These are phyloP conservation scores for Nannochloris sp. DNA, from an alignment of 139 green algal genomes.

Conservation along the genomic window DNA sequence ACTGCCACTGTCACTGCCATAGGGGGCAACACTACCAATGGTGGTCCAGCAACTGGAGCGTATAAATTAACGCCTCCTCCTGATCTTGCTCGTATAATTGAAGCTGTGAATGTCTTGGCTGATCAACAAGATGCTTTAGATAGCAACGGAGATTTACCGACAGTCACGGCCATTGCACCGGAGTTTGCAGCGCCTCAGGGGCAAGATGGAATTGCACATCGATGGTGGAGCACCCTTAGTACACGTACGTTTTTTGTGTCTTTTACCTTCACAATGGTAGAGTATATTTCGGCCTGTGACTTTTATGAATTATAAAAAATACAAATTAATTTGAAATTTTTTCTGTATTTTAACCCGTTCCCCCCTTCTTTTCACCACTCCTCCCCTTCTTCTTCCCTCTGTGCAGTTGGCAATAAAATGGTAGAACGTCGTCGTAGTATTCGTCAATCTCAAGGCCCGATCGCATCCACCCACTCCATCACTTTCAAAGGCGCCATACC, in stretches of 20 bases:
- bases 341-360: slow-evolving; percentile 1
- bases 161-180: neutral
- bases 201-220: slow-evolving; percentile 4
- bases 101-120: neutral
- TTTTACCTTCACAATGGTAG: too few species aligned
- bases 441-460: neutral
- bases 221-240: slow-evolving; percentile 5
- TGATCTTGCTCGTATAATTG: neutral
- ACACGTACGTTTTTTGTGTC: neutral
- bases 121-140: neutral
- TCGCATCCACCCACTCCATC: neutral
- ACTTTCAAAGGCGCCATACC: neutral
- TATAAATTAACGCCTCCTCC: neutral
- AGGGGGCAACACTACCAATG: neutral
- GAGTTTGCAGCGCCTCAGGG: neutral
- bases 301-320: slow-evolving; percentile 1
- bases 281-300: too few species aligned
- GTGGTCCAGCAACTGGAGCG: neutral
- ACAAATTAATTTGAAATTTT: neutral
- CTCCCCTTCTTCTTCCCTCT: too few species aligned
- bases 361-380: too few species aligned
- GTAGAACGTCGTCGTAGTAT: too few species aligned
- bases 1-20: too few species aligned
- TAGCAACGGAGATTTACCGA: neutral
- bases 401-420: too few species aligned